Evolutionary conservation across 2,329 filamentous ascomycete species (phyloP).

Genomic region (Colletotrichum falcatum): DNA sequence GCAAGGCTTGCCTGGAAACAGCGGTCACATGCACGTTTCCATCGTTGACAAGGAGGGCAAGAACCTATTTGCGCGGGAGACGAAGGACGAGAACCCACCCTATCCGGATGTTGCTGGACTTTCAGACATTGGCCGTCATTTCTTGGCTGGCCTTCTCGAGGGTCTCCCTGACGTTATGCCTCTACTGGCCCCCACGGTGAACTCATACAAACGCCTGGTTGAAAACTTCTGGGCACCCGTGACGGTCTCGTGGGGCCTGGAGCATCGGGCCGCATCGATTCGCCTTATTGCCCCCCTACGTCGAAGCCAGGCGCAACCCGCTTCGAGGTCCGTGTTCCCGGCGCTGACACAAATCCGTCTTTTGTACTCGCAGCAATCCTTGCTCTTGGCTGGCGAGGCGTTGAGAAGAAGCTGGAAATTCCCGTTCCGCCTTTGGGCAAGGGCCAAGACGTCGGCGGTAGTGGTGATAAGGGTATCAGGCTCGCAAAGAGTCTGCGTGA

Average conservation of each 20-base stretch:
- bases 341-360: constrained; percentile 93
- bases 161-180: constrained; percentile 97
- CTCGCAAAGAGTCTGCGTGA: constrained; percentile 89
- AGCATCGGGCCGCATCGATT: constrained; percentile 93
- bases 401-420: constrained; percentile 92
- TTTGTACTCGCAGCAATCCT: constrained; percentile 89
- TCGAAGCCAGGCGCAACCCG: constrained; percentile 87
- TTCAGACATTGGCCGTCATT: constrained; percentile 90
- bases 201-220: constrained; percentile 97
- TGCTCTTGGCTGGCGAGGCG: constrained; percentile 88
- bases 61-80: constrained; percentile 81
- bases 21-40: constrained; percentile 95
- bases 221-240: constrained; percentile 99
- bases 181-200: constrained; percentile 91
- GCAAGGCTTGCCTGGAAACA: constrained; percentile 91
- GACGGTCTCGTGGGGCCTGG: constrained; percentile 95
- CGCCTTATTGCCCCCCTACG: constrained; percentile 88
- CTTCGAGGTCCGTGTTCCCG: constrained; percentile 92
- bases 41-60: constrained; percentile 82
- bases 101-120: constrained; percentile 83
- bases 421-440: constrained; percentile 85
- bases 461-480: constrained; percentile 77
- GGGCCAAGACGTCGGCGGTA: constrained; percentile 83
- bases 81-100: constrained; percentile 75
- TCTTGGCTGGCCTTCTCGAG: constrained; percentile 89